Conservation (phyloP, 1,139 yeast species). For the Kodamaea alishanica region DNA sequence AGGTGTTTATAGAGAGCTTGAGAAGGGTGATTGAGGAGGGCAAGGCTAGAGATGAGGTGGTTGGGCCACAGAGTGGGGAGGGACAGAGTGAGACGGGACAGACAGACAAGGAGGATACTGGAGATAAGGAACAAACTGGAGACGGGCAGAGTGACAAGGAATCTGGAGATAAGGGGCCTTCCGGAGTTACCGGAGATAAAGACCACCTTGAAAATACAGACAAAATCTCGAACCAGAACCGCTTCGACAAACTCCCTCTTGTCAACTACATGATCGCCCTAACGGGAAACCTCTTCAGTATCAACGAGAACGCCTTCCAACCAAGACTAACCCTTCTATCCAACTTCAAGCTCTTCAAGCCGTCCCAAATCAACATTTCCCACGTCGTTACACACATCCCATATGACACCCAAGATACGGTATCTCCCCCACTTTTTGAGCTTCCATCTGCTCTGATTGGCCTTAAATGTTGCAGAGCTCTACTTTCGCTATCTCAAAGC, state of each 20-base stretch:
- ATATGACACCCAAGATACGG: constrained; percentile 35
- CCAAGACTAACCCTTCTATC: constrained; percentile 42
- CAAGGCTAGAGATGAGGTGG: neutral
- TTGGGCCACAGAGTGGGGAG: neutral
- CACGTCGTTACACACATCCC: constrained; percentile 39
- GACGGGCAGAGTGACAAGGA: neutral
- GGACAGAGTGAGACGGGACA: neutral
- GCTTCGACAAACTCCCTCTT: constrained; percentile 20
- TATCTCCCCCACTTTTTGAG: constrained; percentile 28
- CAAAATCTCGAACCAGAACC: neutral
- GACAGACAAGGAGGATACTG: neutral
- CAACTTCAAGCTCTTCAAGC: constrained; percentile 37
- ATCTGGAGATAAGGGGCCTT: neutral
- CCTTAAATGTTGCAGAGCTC: constrained; percentile 32
- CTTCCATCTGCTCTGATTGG: constrained; percentile 30
- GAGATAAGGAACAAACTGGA: neutral
- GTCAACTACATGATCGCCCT: constrained; percentile 39
- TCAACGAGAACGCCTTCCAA: constrained; percentile 45
- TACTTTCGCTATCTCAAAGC: constrained; percentile 34
- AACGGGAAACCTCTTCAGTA: constrained; percentile 45
- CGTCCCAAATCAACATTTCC: constrained; percentile 29
- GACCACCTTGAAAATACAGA: neutral
- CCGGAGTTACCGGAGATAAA: neutral
- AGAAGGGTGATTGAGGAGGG: constrained; percentile 10
- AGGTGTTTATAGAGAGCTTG: constrained; percentile 20